Conservation (phyloP, 2,329 filamentous ascomycete genomes). For the Teratosphaeria destructans region DNA sequence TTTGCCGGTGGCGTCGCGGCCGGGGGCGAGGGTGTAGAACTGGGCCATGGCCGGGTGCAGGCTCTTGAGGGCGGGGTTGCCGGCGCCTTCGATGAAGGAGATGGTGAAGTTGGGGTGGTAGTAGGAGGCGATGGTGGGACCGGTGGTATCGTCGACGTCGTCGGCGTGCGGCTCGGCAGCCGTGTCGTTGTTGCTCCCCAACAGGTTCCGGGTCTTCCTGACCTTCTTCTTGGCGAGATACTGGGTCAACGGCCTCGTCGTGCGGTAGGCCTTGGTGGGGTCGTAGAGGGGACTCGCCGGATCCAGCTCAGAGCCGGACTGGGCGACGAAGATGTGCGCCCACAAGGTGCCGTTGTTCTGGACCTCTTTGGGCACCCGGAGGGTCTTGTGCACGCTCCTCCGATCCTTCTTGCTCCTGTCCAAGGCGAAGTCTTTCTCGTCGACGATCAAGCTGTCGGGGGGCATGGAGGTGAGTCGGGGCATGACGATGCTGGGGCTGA, state of each 20-base stretch:
- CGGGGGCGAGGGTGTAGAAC: slow-evolving; percentile 68
- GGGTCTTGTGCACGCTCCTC: slow-evolving; percentile 64
- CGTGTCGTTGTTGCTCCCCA: slow-evolving; percentile 42
- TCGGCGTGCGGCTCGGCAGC: slow-evolving; percentile 35
- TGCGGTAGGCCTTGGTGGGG: slow-evolving; percentile 66
- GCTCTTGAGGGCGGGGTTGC: slow-evolving; percentile 54
- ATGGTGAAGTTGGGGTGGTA: slow-evolving; percentile 94
- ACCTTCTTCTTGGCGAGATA: slow-evolving; percentile 87
- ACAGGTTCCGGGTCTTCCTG: slow-evolving; percentile 74
- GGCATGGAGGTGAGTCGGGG: slow-evolving; percentile 56
- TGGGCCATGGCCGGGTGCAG: slow-evolving; percentile 66
- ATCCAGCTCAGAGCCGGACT: slow-evolving; percentile 66
- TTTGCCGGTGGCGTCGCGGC: slow-evolving; percentile 71
- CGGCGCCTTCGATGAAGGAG: slow-evolving; percentile 72
- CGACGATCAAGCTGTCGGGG: slow-evolving; percentile 59
- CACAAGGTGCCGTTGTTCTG: slow-evolving; percentile 90
- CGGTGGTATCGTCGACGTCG: slow-evolving; percentile 30
- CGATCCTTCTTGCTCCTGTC: slow-evolving; percentile 56
- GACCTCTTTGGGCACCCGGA: slow-evolving; percentile 65
- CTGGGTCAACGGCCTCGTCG: slow-evolving; percentile 74
- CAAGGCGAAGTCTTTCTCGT: slow-evolving; percentile 61
- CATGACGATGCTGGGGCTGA: slow-evolving; percentile 64
- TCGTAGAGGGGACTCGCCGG: slow-evolving; percentile 65
- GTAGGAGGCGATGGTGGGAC: slow-evolving; percentile 69
- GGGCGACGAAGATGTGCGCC: slow-evolving; percentile 84